Evolutionary conservation across 192 early-diverging fungal genomes (phyloP).

Genomic region (Mortierella antarctica): DNA sequence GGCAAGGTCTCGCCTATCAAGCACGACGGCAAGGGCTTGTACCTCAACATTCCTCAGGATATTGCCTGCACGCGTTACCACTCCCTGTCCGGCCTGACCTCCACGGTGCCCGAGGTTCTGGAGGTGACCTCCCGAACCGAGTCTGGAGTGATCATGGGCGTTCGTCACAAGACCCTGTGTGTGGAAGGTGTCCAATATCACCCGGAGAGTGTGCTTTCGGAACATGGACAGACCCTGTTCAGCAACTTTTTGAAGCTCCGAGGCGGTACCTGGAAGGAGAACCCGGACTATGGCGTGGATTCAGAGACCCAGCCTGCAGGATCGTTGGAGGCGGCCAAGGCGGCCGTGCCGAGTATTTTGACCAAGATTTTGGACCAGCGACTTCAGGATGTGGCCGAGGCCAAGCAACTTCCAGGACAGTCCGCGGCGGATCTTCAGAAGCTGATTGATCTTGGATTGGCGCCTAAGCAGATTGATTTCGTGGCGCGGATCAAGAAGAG

Average conservation of each 20-base stretch:
- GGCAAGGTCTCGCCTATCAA: constrained; percentile 93
- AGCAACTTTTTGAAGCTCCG: constrained; percentile 89
- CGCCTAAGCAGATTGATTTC: constrained; percentile 86
- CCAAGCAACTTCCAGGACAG: constrained; percentile 78
- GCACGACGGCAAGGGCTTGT: constrained; percentile 93
- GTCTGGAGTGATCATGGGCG: constrained; percentile 92
- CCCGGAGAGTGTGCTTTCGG: constrained; percentile 96
- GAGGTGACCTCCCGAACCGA: constrained; percentile 90
- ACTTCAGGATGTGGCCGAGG: constrained; percentile 78
- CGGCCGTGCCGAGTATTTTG: constrained; percentile 74
- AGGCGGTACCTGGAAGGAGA: constrained; percentile 89
- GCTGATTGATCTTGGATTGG: constrained; percentile 74
- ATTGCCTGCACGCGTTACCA: constrained; percentile 96
- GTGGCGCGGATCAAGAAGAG: constrained; percentile 70
- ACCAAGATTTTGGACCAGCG: constrained; percentile 86
- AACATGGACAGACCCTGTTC: constrained; percentile 90
- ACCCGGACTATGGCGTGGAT: constrained; percentile 59
- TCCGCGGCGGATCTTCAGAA: constrained; percentile 73
- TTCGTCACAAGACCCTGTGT: constrained; percentile 88
- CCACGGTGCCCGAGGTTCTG: constrained; percentile 82
- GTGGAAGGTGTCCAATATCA: constrained; percentile 99
- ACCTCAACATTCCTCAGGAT: constrained; percentile 83
- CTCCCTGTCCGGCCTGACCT: constrained; percentile 89
- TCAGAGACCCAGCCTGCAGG: constrained; percentile 62
- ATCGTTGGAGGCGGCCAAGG: constrained; percentile 43